Evolutionary conservation across 306 rosid species (phyloP).

Genomic region (Malus sylvestris): DNA sequence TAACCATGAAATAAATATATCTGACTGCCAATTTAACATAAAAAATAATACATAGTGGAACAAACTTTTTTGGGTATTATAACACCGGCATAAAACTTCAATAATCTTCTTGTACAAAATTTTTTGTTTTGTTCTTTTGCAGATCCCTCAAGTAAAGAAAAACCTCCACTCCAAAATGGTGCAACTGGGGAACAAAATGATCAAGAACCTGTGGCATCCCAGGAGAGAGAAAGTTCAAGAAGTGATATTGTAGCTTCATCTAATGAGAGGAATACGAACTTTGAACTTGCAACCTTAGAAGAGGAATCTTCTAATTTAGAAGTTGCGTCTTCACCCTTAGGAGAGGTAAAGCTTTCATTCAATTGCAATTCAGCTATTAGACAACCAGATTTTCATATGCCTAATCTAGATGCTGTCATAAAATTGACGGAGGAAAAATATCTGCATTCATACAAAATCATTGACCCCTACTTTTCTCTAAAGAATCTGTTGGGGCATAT

Average conservation of each 20-base stretch:
- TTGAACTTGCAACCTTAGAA: constrained; percentile 24
- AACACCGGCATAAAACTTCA: neutral
- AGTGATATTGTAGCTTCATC: constrained; percentile 24
- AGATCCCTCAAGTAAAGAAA: constrained; percentile 38
- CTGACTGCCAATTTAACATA: neutral
- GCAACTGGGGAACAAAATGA: constrained; percentile 28
- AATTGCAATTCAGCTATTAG: constrained; percentile 43
- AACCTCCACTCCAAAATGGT: constrained; percentile 22
- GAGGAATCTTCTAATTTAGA: constrained; percentile 34
- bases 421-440: constrained; percentile 75
- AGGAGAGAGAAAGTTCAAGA: constrained; percentile 24
- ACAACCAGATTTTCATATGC: constrained; percentile 46
- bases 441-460: constrained; percentile 53
- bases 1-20: neutral
- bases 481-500: constrained; percentile 50
- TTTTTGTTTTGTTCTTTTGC: constrained; percentile 11
- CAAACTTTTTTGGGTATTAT: neutral
- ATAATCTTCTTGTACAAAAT: neutral
- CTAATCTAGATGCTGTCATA: constrained; percentile 43
- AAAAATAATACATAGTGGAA: neutral
- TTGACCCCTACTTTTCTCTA: constrained; percentile 61
- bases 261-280: constrained; percentile 22
- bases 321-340: constrained; percentile 44
- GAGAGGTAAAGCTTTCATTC: constrained; percentile 77
- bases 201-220: constrained; percentile 25